A percentile compares a stretch with the other conserved stretches of the same genome.
phyloP scores from a whole-genome alignment of 2,329 filamentous ascomycete genomes.

The Elsinoe perseae region DNA sequence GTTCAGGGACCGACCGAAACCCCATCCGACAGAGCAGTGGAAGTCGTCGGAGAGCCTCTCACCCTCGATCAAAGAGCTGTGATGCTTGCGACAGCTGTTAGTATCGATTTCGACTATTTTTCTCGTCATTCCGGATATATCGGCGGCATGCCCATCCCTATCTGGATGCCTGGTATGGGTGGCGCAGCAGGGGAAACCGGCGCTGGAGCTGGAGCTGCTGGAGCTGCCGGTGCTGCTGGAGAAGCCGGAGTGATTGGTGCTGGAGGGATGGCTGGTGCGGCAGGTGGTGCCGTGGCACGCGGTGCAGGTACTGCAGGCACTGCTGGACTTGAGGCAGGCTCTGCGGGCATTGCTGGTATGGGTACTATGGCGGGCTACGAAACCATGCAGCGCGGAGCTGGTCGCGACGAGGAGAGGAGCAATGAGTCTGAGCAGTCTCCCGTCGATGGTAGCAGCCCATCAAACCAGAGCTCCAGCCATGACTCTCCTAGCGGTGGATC shows the following conservation, averaged over 20 bases:
- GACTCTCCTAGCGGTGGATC: not conserved
- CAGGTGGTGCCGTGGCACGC: constrained; percentile 23
- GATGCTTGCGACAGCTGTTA: constrained; percentile 59
- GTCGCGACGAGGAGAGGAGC: constrained; percentile 25
- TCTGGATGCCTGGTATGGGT: constrained; percentile 42
- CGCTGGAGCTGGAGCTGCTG: constrained; percentile 31
- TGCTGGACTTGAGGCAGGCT: constrained; percentile 32
- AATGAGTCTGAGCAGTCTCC: constrained; percentile 19
- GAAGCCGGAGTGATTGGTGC: constrained; percentile 33
- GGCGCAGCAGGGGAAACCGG: constrained; percentile 29
- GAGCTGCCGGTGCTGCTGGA: constrained; percentile 33
- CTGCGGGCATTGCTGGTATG: constrained; percentile 40
- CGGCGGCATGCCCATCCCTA: constrained; percentile 37
- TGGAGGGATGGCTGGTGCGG: constrained; percentile 28
- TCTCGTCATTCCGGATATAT: constrained; percentile 49
- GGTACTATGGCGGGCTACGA: constrained; percentile 57
- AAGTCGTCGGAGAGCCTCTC: constrained; percentile 41
- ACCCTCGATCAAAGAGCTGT: constrained; percentile 58
- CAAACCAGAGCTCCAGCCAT: constrained; percentile 3
- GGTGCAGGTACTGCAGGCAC: constrained; percentile 22
- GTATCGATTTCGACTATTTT: constrained; percentile 61
- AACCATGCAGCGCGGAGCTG: constrained; percentile 49
- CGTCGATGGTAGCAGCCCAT: constrained; percentile 29
- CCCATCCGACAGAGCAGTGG: not conserved
- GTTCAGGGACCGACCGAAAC: constrained; percentile 31